Evolutionary conservation across 2,329 filamentous ascomycete species (phyloP).

Genomic region (Trichoderma citrinoviride): DNA sequence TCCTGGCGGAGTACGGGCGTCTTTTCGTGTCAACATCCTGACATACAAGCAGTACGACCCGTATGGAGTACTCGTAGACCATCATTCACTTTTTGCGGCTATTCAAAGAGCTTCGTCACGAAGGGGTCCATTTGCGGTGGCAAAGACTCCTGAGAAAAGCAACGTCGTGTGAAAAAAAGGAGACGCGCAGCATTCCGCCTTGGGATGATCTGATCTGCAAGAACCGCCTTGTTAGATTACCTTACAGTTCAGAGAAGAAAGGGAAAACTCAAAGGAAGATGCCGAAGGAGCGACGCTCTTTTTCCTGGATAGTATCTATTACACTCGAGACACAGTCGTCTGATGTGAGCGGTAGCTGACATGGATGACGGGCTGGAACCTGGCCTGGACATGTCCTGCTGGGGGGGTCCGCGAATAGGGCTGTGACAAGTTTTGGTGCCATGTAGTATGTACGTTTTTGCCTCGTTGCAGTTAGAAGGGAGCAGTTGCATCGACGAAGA

Average conservation of each 20-base stretch:
- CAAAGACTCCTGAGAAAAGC: too few species aligned
- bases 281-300: neutral
- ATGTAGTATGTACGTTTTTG: neutral
- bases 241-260: too few species aligned
- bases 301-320: neutral
- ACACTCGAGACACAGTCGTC: neutral
- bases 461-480: neutral
- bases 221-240: too few species aligned
- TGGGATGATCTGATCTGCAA: too few species aligned
- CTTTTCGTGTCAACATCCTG: neutral
- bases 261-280: neutral
- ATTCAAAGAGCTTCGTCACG: too few species aligned
- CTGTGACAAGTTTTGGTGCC: conserved; percentile 15
- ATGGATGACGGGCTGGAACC: neutral
- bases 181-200: too few species aligned
- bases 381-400: neutral
- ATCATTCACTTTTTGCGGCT: neutral
- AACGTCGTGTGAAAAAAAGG: too few species aligned
- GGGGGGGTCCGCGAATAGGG: conserved; percentile 18
- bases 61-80: too few species aligned
- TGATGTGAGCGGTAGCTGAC: conserved; percentile 12
- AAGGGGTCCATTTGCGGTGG: too few species aligned
- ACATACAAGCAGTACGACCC: neutral
- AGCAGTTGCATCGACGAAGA: neutral
- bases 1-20: conserved; percentile 15